Conservation (phyloP, 495 filamentous ascomycete genomes). For the Xylaria bambusicola region DNA sequence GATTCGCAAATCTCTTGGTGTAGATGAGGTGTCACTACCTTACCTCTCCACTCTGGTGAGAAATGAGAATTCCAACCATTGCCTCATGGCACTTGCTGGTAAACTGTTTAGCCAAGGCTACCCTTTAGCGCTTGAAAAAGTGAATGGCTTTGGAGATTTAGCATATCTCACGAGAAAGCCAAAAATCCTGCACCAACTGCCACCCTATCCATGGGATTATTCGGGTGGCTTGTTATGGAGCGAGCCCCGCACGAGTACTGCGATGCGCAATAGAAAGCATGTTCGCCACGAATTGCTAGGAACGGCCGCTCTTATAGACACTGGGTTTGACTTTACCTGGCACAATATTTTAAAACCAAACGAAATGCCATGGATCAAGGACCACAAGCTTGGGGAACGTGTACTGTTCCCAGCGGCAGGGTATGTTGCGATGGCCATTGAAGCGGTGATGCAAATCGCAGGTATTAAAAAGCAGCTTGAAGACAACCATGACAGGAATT, state of each 20-base stretch:
- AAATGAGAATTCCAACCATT: background rate
- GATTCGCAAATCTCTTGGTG: constrained; percentile 31
- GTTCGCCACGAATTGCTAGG: constrained; percentile 28
- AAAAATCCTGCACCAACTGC: constrained; percentile 26
- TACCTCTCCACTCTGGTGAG: constrained; percentile 23
- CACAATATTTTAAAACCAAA: constrained; percentile 20
- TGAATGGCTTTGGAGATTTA: constrained; percentile 15
- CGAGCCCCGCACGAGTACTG: constrained; percentile 38
- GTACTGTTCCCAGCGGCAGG: constrained; percentile 56
- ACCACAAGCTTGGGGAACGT: constrained; percentile 40
- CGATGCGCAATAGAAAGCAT: constrained; percentile 35
- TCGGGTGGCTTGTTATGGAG: constrained; percentile 29
- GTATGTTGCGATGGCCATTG: constrained; percentile 53
- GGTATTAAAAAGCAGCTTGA: too few species aligned
- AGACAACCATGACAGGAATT: too few species aligned
- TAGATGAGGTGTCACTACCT: background rate
- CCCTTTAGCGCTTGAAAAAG: constrained; percentile 21
- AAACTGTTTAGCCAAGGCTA: constrained; percentile 36
- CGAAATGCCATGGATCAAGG: constrained; percentile 47
- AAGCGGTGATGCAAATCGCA: constrained; percentile 46
- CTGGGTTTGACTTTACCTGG: constrained; percentile 24
- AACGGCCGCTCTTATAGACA: constrained; percentile 12
- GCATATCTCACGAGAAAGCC: too few species aligned
- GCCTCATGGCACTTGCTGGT: constrained; percentile 33
- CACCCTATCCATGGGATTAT: constrained; percentile 49